phyloP scores from a whole-genome alignment of 2,329 filamentous ascomycete genomes.

The Ambrosiella xylebori region DNA sequence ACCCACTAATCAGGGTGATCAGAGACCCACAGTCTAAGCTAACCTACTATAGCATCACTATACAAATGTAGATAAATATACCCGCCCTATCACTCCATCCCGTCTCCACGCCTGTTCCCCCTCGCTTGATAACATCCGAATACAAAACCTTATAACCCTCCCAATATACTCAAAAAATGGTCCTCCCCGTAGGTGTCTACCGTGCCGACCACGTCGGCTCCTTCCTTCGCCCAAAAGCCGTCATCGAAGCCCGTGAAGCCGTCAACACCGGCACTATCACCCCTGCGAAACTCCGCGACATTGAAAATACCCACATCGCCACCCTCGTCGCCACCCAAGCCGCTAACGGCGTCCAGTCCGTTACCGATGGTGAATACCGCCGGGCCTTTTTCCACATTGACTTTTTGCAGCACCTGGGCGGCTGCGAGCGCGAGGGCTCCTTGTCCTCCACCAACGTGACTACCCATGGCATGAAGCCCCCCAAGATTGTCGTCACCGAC shows the following conservation, averaged over 20 bases:
- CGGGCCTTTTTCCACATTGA: conserved; percentile 32
- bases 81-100: not conserved
- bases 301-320: conserved; percentile 41
- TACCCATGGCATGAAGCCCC: conserved; percentile 21
- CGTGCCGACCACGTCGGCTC: conserved; percentile 13
- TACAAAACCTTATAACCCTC: not conserved
- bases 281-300: conserved; percentile 25
- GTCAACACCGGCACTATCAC: conserved; percentile 14
- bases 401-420: conserved; percentile 30
- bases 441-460: conserved; percentile 25
- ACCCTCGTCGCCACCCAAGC: conserved; percentile 49
- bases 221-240: conserved; percentile 10
- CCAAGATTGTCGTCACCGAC: conserved; percentile 18
- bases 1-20: too few species aligned
- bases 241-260: conserved; percentile 10
- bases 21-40: too few species aligned
- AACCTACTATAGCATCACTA: too few species aligned
- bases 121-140: not conserved
- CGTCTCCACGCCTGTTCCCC: not conserved
- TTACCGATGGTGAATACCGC: conserved; percentile 54
- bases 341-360: conserved; percentile 41
- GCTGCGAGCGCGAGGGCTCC: conserved; percentile 22
- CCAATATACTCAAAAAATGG: conserved; percentile 2
- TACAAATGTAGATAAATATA: not conserved
- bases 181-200: conserved; percentile 11